These are phyloP conservation scores for Diaporthe sp. DNA, from an alignment of 2,329 filamentous ascomycete species.

Conservation along the genomic window DNA sequence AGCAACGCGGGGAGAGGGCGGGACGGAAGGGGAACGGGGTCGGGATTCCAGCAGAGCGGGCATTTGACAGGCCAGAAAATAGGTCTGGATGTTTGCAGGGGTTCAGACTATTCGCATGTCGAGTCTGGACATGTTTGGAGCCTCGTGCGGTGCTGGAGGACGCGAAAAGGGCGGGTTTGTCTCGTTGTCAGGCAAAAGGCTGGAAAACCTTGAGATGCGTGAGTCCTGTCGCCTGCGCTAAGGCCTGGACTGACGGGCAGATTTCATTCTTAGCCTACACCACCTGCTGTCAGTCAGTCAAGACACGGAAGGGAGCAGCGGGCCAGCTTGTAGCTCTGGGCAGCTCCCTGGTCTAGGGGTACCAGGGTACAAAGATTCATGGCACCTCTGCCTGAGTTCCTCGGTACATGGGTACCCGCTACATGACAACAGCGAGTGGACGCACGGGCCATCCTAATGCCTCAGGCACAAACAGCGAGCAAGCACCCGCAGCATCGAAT, in stretches of 20 bases:
- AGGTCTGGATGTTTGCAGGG: constrained; percentile 65
- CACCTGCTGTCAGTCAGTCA: neutral
- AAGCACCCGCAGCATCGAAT: neutral
- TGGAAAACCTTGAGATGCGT: constrained; percentile 59
- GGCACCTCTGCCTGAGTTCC: too few relatives aligned
- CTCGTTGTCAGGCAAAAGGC: constrained; percentile 65
- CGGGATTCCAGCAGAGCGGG: constrained; percentile 67
- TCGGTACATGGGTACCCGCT: neutral
- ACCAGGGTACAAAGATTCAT: too few relatives aligned
- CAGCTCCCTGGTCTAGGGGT: neutral
- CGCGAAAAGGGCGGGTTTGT: constrained; percentile 58
- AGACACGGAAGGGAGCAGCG: neutral
- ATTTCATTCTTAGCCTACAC: constrained; percentile 16
- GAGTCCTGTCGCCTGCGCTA: constrained; percentile 40
- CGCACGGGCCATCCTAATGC: constrained; percentile 22
- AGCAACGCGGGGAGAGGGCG: constrained; percentile 53
- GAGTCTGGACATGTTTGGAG: constrained; percentile 69
- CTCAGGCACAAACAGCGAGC: constrained; percentile 31
- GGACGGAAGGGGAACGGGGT: constrained; percentile 57
- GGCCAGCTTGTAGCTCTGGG: neutral
- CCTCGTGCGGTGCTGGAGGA: constrained; percentile 59
- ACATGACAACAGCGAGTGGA: rapidly evolving
- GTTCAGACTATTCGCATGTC: constrained; percentile 58
- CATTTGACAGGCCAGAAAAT: constrained; percentile 70
- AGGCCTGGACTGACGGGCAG: constrained; percentile 39